Evolutionary conservation across 2,329 filamentous ascomycete genomes (phyloP), one percentile per base, ranked within the genome.

Genomic region (Nannizziopsis barbatae): DNA sequence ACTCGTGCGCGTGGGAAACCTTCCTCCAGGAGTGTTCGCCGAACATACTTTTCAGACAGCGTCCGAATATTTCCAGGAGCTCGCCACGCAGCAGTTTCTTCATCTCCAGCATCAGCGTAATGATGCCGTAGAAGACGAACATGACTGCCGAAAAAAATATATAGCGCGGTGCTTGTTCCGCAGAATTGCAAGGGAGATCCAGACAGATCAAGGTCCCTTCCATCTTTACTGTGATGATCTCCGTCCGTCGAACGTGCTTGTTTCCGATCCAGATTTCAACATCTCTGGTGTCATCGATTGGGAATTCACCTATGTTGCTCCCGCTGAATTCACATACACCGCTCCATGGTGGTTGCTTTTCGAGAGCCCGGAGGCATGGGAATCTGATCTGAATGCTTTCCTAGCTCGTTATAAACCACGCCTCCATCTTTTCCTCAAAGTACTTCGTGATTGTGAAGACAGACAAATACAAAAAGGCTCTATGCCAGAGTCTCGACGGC

Each of bases 131-230:
- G 45, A 50, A 0, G 58, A 61, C 2, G 67, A 62, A 31, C 63
- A 68, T 11, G 70, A 73, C 49, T 67, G 62, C 42, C 59, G 65
- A 3, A 67, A 65, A 20, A 72, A 73, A 52, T 71, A 71, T 41
- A 62, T 71, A 2, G 63, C 67, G 1, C 68, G 68, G 2, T 64
- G 68, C 27, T 52, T 72, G 0, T 71, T 72, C 50, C 66, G 65
- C 3, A 62, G 54, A 37, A 49, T 68, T 3, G 62, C 62, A 9
- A 9, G 55, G 15, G 14, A 18, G 7, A 38, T 60, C 51, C 2
- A 59, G 54, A 33, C 58, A 3, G 12, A 17, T 2, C 32, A n/a
- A 17, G 59, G 59, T 8, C 54, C 53, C 0, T 62, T 60, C 32
- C 53, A 50, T 20, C 38, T 61, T 2, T 60, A 55, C 20, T 58